phyloP scores from a whole-genome alignment of 2,329 filamentous ascomycete species.

The Colletotrichum kahawae region DNA sequence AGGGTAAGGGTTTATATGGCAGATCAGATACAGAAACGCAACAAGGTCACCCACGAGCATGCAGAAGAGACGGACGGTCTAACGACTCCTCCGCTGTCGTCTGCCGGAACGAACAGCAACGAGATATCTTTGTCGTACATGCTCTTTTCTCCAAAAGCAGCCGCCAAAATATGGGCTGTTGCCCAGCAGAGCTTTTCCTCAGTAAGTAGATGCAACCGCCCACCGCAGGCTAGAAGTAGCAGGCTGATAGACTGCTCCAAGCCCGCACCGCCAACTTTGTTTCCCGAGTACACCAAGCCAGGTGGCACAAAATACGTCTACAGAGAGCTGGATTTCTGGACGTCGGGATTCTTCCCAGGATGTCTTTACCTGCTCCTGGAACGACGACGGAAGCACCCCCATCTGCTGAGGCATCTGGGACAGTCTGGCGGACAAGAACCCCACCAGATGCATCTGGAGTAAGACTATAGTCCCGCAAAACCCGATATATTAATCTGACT shows the following conservation, averaged over 20 bases:
- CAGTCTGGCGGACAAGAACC: slow-evolving; percentile 9
- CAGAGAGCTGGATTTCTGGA: slow-evolving; percentile 48
- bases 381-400: slow-evolving; percentile 31
- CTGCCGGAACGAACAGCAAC: neutral
- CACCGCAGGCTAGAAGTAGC: neutral
- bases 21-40: neutral
- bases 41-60: neutral
- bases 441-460: slow-evolving; percentile 31
- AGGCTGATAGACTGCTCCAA: neutral
- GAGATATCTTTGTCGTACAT: neutral
- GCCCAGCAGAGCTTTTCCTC: slow-evolving; percentile 9
- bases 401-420: neutral
- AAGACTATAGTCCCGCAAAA: neutral
- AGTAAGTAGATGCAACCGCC: neutral
- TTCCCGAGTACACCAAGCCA: slow-evolving; percentile 44
- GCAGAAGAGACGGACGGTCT: neutral
- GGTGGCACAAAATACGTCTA: slow-evolving; percentile 41
- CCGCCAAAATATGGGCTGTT: slow-evolving; percentile 19
- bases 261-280: slow-evolving; percentile 25
- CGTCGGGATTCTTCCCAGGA: slow-evolving; percentile 53
- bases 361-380: slow-evolving; percentile 46
- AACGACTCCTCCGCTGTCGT: neutral
- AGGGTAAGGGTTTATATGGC: neutral
- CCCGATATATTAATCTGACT: neutral
- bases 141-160: neutral